A percentile compares a stretch with the other conserved stretches of the same genome.
These are phyloP conservation scores for Helianthus annuus DNA, from an alignment of 129 eudicot species.

Conservation along the genomic window DNA sequence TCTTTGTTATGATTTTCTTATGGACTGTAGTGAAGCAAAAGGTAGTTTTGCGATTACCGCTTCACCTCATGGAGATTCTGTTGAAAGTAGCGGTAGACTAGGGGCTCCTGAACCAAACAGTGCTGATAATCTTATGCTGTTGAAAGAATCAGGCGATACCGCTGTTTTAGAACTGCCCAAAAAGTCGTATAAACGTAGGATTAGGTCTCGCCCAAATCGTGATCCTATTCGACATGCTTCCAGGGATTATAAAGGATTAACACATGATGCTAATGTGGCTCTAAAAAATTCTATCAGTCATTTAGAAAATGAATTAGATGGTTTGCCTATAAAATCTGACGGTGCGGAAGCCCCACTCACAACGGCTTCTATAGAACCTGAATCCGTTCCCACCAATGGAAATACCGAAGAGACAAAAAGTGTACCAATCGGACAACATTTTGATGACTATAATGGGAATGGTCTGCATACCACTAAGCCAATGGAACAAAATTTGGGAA, in stretches of 20 bases:
- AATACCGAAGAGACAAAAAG: conserved; percentile 38
- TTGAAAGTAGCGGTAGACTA: conserved; percentile 80
- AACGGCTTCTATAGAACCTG: conserved; percentile 35
- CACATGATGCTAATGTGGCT: conserved; percentile 33
- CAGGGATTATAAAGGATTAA: conserved; percentile 47
- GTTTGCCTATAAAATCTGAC: conserved; percentile 43
- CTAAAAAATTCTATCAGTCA: conserved; percentile 39
- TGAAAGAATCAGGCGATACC: conserved; percentile 60
- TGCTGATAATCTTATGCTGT: conserved; percentile 81
- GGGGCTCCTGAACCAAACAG: conserved; percentile 72
- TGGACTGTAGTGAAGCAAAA: conserved; percentile 71
- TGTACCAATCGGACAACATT: conserved; percentile 34
- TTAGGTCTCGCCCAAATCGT: conserved; percentile 70
- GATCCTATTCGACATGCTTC: conserved; percentile 61
- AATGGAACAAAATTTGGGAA: conserved; percentile 40
- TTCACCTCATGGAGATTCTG: conserved; percentile 88
- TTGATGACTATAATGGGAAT: conserved; percentile 53
- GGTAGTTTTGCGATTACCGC: conserved; percentile 78
- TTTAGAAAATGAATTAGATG: conserved; percentile 48
- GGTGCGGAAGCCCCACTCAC: conserved; percentile 33
- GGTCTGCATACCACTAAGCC: conserved; percentile 43
- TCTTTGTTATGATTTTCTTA: neutral
- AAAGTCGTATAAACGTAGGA: conserved; percentile 74
- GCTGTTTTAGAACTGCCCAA: conserved; percentile 58
- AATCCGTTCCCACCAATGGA: conserved; percentile 41